Base-by-base conservation (phyloP, 2,329 filamentous ascomycete species). In the Fusarium verrucosum region DNA sequence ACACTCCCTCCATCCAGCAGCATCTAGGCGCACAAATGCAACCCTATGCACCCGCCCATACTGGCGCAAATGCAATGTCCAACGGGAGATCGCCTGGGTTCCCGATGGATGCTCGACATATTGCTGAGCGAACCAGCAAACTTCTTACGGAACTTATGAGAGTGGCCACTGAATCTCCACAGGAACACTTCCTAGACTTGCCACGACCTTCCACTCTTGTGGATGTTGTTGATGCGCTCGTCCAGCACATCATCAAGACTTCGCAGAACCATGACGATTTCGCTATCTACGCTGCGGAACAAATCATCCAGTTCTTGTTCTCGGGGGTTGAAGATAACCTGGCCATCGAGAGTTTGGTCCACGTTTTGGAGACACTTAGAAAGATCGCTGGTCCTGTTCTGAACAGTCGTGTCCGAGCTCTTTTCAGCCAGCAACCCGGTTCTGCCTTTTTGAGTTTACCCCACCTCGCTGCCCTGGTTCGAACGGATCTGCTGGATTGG, bases 401-500 rank as follows among this genome's bases (percentile, higher is more conserved):
- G 8, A 84, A 83, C 68, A 83, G 80, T 56, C 82, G 85, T 10
- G 83, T 89, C 14, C 81, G 82, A 16, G 77, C 82, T 26, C 76
- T 84, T 20, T 87, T 89, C 72, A 82, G 82, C 54, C 80, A 85
- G 56, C 85, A 88, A 67, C 80, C 84, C 1, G 82, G 83, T 2
- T 77, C 84, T 20, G 79, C 79, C 46, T 84, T 89, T 61, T 77
- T 89, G 10, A 85, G 83, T 64, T 75, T 88, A 19, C 82, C 85
- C 17, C 77, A 89, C 3, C 82, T 88, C 41, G 78, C 82, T 11
- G 85, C 86, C 5, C 75, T 90, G 36, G 78, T 86, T 38, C 81
- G 81, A 32, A 87, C 86, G 3, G 87, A 89, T 50, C 80, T 89
- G 33, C 71, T 90, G 9, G 86, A 89, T 67, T 87, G 87, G 81